A percentile compares a stretch with the other conserved stretches of the same genome.
phyloP scores from a whole-genome alignment of 176 grass and related monocot genomes.

The Rhynchospora breviuscula region DNA sequence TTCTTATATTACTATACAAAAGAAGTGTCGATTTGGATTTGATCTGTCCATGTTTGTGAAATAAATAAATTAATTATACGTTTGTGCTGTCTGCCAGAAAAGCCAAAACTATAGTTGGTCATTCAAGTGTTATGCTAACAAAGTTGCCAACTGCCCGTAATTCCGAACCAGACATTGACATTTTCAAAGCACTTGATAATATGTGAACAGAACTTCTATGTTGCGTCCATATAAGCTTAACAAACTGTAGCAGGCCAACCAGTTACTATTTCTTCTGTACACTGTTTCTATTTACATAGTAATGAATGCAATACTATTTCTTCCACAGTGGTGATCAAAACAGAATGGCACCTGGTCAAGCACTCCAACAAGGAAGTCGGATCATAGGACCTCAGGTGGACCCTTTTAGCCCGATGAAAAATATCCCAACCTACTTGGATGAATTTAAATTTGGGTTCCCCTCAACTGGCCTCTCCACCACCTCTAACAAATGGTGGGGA shows the following conservation, averaged over 20 bases:
- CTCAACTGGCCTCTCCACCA: conserved; percentile 45
- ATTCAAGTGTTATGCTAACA: background rate
- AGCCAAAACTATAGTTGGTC: background rate
- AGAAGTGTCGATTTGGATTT: background rate
- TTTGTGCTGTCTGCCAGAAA: background rate
- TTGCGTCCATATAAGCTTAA: background rate
- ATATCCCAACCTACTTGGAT: conserved; percentile 83
- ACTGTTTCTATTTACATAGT: conserved; percentile 3
- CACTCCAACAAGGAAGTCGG: conserved; percentile 28
- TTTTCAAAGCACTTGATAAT: background rate
- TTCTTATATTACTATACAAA: background rate
- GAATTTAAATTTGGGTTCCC: conserved; percentile 90
- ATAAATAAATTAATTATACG: too few species aligned
- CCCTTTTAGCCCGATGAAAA: conserved; percentile 47
- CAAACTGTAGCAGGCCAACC: background rate
- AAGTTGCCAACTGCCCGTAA: too few species aligned
- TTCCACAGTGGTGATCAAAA: conserved; percentile 22
- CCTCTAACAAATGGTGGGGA: conserved; percentile 79
- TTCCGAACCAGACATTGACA: too few species aligned
- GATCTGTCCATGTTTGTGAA: background rate
- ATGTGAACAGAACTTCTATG: background rate
- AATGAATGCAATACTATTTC: conserved; percentile 6
- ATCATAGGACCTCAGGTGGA: conserved; percentile 28
- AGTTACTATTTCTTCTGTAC: background rate
- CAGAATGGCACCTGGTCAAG: conserved; percentile 24